phyloP scores from a whole-genome alignment of 176 grass and related monocot species.

The Oryza australiensis region DNA sequence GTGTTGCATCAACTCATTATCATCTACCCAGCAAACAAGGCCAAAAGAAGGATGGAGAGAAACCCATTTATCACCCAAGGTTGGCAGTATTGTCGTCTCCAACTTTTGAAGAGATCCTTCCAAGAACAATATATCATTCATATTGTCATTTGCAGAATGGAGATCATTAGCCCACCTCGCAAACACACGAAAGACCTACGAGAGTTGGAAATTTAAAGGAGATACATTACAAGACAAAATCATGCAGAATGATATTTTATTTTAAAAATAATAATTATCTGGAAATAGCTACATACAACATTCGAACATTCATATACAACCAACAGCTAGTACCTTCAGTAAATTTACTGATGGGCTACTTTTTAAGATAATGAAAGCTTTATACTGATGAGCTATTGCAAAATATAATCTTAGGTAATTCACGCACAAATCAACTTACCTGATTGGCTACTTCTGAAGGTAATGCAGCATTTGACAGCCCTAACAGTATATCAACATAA shows the following conservation, averaged over 20 bases:
- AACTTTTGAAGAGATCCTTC: conserved; percentile 80
- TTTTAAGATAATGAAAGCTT: too few relatives aligned
- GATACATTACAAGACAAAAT: not conserved
- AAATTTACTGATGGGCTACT: not conserved
- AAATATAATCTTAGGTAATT: conserved; percentile 17
- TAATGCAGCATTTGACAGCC: conserved; percentile 59
- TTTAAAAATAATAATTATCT: conserved; percentile 23
- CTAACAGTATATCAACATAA: conserved; percentile 75
- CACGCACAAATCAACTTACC: conserved; percentile 54
- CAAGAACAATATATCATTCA: conserved; percentile 58
- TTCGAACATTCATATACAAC: conserved; percentile 2
- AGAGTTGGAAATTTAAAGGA: conserved; percentile 17
- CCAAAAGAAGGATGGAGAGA: conserved; percentile 93
- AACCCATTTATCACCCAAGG: conserved; percentile 83
- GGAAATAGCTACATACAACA: not conserved
- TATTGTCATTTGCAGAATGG: conserved; percentile 48
- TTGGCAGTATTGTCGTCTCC: conserved; percentile 82
- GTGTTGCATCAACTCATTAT: conserved; percentile 70
- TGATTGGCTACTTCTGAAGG: conserved; percentile 68
- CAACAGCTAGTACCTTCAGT: not conserved
- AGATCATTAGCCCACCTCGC: conserved; percentile 78
- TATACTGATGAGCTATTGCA: not conserved
- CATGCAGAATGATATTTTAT: not conserved
- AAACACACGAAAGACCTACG: conserved; percentile 77
- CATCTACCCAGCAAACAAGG: conserved; percentile 89